Evolutionary conservation across 192 early-diverging fungal genomes (phyloP).

Genomic region (Entophlyctis helioformis): DNA sequence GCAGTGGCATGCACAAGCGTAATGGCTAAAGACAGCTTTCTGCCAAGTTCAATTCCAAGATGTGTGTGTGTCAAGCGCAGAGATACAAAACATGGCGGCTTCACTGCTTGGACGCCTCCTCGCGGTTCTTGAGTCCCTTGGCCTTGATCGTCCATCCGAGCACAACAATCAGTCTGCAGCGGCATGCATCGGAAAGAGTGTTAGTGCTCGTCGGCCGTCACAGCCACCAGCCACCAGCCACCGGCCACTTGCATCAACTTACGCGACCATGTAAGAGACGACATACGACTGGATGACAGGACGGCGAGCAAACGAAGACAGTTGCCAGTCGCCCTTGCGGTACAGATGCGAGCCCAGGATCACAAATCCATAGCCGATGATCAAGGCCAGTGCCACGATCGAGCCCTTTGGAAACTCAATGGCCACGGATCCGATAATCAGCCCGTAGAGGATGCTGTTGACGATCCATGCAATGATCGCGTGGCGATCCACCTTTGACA

Average conservation of each 20-base stretch:
- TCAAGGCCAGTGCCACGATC: conserved; percentile 12
- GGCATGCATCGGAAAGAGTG: neutral
- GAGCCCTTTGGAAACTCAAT: conserved; percentile 18
- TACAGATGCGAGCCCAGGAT: conserved; percentile 7
- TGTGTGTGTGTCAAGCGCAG: too few relatives aligned
- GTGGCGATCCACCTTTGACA: neutral
- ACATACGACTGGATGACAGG: conserved; percentile 12
- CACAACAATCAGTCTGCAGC: conserved; percentile 4
- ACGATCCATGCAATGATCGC: conserved; percentile 1
- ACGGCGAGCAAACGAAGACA: conserved; percentile 1
- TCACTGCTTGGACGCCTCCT: too few relatives aligned
- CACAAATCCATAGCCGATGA: conserved; percentile 10
- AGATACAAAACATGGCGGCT: too few relatives aligned
- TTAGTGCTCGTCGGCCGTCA: neutral
- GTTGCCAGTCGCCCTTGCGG: neutral
- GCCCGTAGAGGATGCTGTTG: conserved; percentile 5
- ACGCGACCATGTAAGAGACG: neutral
- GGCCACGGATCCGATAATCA: conserved; percentile 16
- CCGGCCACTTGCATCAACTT: too few relatives aligned
- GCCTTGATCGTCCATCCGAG: conserved; percentile 6
- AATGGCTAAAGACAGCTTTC: too few relatives aligned
- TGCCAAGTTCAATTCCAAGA: too few relatives aligned
- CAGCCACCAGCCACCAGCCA: too few relatives aligned
- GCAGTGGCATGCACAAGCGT: too few relatives aligned
- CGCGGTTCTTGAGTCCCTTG: conserved; percentile 9